phyloP scores from a whole-genome alignment of 208 protist genomes.

The Leishmania guyanensis region DNA sequence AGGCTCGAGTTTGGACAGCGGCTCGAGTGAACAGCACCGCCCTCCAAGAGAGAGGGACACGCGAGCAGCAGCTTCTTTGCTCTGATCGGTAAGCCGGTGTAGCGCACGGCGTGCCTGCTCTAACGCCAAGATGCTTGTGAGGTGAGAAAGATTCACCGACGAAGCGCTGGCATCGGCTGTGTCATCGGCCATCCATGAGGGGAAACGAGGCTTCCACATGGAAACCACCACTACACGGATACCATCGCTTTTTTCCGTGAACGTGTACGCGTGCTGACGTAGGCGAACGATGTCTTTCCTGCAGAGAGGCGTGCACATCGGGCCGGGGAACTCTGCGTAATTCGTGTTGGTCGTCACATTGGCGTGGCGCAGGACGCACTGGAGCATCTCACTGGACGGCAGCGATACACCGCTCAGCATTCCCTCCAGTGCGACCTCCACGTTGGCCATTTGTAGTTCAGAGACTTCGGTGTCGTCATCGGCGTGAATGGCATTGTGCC shows the following conservation, averaged over 20 bases:
- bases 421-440: conserved; percentile 3
- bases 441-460: neutral
- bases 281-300: conserved; percentile 42
- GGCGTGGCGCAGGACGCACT: conserved; percentile 8
- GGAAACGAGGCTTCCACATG: conserved; percentile 34
- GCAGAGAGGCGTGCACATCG: conserved; percentile 75
- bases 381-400: neutral
- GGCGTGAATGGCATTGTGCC: conserved; percentile 20
- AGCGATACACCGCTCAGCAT: neutral
- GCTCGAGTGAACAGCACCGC: neutral
- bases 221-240: conserved; percentile 58
- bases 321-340: conserved; percentile 56
- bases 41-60: neutral
- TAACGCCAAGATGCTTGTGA: conserved; percentile 16
- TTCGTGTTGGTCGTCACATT: conserved; percentile 25
- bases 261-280: conserved; percentile 39
- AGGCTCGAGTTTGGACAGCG: neutral
- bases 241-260: conserved; percentile 88
- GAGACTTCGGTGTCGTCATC: neutral
- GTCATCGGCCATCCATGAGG: conserved; percentile 35
- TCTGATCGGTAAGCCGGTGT: neutral
- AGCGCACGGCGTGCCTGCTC: conserved; percentile 11
- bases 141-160: conserved; percentile 5
- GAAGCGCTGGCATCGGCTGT: neutral
- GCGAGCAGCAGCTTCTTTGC: neutral